Evolutionary conservation across 768 basidiomycete species (phyloP), one percentile per base, ranked within the genome.

Genomic region (Tricholoma sp.): DNA sequence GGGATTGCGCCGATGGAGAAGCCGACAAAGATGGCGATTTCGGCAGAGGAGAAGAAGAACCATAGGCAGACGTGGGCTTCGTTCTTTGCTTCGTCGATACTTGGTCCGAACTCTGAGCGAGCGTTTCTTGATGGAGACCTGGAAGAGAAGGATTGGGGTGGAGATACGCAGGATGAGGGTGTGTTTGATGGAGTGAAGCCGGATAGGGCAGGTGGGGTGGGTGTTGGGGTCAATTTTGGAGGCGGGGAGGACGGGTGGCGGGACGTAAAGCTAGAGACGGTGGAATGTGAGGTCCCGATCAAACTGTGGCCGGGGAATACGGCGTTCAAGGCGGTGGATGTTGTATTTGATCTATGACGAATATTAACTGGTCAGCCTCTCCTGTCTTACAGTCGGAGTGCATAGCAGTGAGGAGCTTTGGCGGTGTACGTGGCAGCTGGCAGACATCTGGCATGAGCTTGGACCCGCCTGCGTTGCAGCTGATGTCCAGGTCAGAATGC

Each of bases 251-350:
- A 75, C 5, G 85, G 76, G 1, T 93, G 89, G 91, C 65, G 64
- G 53, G 84, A 86, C 57, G 80, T 89, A 10, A 75, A 69, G 65
- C 78, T 88, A 24, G 94, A 98, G 79, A 90, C 86, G 57, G 93
- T 98, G 15, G 96, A 97, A 69, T 97, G 94, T 64, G 91, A 94
- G 68, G 89, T 98, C 42, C 91, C 92, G 17, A 82, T 98, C 55
- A 83, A 71, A 61, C 88, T 97, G 1, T 94, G 88, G 81, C 86
- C 94, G 10, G 91, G 91, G 44, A 94, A 92, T 71, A 95, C 91
- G 4, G 88, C 86, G 44, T 94, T 91, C 72, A 86, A 83, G 69
- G 83, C 91, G 3, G 75, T 81, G 65, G 86, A 90, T 59, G 85
- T 91, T 7, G 83, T 89, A 29, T 91, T 91, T 67, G 85, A 87